phyloP scores from a whole-genome alignment of 768 basidiomycete genomes.

The Podaxis carcinomalis region DNA sequence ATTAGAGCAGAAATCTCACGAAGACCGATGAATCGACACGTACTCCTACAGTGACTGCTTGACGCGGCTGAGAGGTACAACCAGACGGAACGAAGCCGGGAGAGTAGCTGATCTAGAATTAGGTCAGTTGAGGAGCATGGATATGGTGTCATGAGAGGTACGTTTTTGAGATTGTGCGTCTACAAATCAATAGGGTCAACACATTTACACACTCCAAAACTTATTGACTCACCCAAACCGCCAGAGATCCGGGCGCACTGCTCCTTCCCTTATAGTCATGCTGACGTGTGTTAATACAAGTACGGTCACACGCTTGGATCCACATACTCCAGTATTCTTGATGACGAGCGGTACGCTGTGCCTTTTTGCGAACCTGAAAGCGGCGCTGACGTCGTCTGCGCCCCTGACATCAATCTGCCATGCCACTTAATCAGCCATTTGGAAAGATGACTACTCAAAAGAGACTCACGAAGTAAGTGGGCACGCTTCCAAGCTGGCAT shows the following conservation, averaged over 20 bases:
- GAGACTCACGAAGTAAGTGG: constrained; percentile 30
- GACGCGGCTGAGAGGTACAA: constrained; percentile 19
- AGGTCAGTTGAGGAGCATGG: neutral
- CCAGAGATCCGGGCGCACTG: constrained; percentile 37
- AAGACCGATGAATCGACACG: constrained; percentile 5
- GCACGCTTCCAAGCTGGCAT: constrained; percentile 34
- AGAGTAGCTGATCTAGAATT: constrained; percentile 28
- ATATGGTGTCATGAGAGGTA: constrained; percentile 9
- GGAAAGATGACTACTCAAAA: neutral
- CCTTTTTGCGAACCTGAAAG: constrained; percentile 37
- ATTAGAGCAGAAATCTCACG: neutral
- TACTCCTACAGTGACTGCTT: constrained; percentile 35
- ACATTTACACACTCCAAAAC: neutral
- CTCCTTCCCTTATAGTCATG: constrained; percentile 49
- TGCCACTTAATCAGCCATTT: constrained; percentile 5
- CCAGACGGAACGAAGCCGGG: constrained; percentile 31
- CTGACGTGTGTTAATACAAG: constrained; percentile 18
- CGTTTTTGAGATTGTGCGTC: constrained; percentile 39
- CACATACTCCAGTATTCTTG: constrained; percentile 48
- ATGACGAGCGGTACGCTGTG: constrained; percentile 39
- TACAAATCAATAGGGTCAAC: constrained; percentile 10
- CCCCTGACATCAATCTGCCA: constrained; percentile 35
- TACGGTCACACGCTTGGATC: neutral
- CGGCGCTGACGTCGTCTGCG: constrained; percentile 36
- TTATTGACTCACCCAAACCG: constrained; percentile 35